Evolutionary conservation across 2,329 filamentous ascomycete species (phyloP).

Genomic region (Ramichloridium luteum): DNA sequence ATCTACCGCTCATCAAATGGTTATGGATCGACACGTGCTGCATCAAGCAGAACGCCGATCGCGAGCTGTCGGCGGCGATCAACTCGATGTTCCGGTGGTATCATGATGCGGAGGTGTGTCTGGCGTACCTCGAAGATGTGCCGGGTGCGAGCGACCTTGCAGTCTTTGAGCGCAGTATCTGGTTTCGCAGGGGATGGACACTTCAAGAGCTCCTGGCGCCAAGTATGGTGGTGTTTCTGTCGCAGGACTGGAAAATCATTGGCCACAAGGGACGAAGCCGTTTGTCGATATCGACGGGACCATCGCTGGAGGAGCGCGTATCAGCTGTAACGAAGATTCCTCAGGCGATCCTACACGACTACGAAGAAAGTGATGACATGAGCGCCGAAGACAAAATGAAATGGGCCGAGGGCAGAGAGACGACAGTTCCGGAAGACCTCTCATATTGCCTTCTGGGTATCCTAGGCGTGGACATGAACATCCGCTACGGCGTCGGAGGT

Average conservation of each 20-base stretch:
- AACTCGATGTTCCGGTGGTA: constrained; percentile 18
- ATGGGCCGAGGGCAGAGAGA: constrained; percentile 11
- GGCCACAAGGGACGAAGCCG: constrained; percentile 11
- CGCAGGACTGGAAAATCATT: constrained; percentile 13
- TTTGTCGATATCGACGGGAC: constrained; percentile 3
- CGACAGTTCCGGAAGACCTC: constrained; percentile 7
- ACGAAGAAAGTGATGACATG: constrained; percentile 3
- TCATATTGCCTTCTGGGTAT: constrained; percentile 9
- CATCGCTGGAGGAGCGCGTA: constrained; percentile 6
- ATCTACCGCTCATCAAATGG: constrained; percentile 5
- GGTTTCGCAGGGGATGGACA: constrained; percentile 16
- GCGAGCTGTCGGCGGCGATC: constrained; percentile 12
- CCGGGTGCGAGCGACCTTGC: constrained; percentile 1
- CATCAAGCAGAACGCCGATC: constrained; percentile 6
- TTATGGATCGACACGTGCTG: constrained; percentile 5
- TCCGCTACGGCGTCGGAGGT: constrained; percentile 7
- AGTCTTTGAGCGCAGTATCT: constrained; percentile 9
- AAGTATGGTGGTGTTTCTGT: constrained; percentile 11
- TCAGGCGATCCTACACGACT: constrained; percentile 6
- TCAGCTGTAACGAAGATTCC: constrained; percentile 7
- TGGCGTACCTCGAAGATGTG: constrained; percentile 13
- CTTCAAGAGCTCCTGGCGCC: constrained; percentile 16
- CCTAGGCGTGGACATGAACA: constrained; percentile 6
- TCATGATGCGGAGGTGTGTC: constrained; percentile 10
- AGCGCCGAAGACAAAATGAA: constrained; percentile 6